A percentile compares a stretch with the other conserved stretches of the same genome.
These are phyloP conservation scores for Ophiostoma quercus DNA, from an alignment of 2,329 filamentous ascomycete genomes.

Conservation along the genomic window DNA sequence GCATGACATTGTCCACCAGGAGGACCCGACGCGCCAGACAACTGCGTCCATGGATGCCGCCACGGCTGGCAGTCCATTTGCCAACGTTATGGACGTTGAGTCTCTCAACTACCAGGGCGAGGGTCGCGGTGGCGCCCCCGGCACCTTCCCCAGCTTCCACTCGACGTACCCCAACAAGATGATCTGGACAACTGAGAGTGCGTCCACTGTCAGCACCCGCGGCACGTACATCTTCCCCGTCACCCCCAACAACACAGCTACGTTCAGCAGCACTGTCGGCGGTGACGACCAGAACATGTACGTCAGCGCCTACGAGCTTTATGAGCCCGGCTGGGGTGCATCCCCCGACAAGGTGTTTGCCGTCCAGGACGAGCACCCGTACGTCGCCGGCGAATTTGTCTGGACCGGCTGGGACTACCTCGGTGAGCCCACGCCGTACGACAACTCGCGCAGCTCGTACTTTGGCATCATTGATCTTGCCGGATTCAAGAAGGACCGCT, in stretches of 20 bases:
- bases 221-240: slow-evolving; percentile 52
- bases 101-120: slow-evolving; percentile 54
- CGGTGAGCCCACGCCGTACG: slow-evolving; percentile 37
- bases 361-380: slow-evolving; percentile 44
- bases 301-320: slow-evolving; percentile 50
- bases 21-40: slow-evolving; percentile 44
- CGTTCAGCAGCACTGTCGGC: slow-evolving; percentile 38
- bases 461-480: slow-evolving; percentile 54
- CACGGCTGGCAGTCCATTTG: slow-evolving; percentile 37
- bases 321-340: slow-evolving; percentile 43
- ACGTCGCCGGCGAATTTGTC: slow-evolving; percentile 45
- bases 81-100: slow-evolving; percentile 43
- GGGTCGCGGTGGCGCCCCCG: slow-evolving; percentile 35
- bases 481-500: slow-evolving; percentile 53
- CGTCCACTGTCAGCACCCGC: slow-evolving; percentile 45
- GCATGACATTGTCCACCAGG: slow-evolving; percentile 40
- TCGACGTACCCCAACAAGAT: slow-evolving; percentile 44
- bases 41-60: slow-evolving; percentile 47
- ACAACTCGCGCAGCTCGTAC: slow-evolving; percentile 46
- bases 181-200: slow-evolving; percentile 40
- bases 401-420: slow-evolving; percentile 34
- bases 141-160: slow-evolving; percentile 42
- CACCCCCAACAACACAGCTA: slow-evolving; percentile 31
- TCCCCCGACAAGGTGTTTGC: slow-evolving; percentile 51
- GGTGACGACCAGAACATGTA: slow-evolving; percentile 36